These are phyloP conservation scores for Phanerochaete sordida DNA, from an alignment of 768 basidiomycete genomes.

Conservation along the genomic window DNA sequence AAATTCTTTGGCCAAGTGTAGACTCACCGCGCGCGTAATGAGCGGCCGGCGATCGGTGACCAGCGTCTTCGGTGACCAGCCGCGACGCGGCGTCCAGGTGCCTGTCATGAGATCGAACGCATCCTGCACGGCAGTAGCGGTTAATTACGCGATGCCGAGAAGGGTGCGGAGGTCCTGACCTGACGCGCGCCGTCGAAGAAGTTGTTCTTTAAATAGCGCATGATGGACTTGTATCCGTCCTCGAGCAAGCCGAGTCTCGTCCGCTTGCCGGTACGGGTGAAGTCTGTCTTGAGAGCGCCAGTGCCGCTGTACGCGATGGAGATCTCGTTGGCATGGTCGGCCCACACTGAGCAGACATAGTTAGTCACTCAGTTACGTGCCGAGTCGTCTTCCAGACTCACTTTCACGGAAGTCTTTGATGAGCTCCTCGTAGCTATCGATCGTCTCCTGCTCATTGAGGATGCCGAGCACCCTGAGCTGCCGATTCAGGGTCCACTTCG, in stretches of 20 bases:
- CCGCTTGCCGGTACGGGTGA: slow-evolving; percentile 89
- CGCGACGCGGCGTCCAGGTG: slow-evolving; percentile 80
- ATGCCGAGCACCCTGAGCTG: slow-evolving; percentile 78
- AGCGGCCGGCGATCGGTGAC: slow-evolving; percentile 80
- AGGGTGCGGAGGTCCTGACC: slow-evolving; percentile 31
- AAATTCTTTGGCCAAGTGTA: neutral
- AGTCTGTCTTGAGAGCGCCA: slow-evolving; percentile 94
- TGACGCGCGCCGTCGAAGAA: slow-evolving; percentile 94
- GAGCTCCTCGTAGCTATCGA: slow-evolving; percentile 81
- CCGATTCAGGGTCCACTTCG: slow-evolving; percentile 75
- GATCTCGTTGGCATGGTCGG: slow-evolving; percentile 92
- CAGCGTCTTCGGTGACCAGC: slow-evolving; percentile 64
- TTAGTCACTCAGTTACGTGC: slow-evolving; percentile 1
- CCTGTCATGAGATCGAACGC: slow-evolving; percentile 95
- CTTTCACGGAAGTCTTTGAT: slow-evolving; percentile 85
- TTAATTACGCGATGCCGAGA: neutral
- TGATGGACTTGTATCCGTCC: slow-evolving; percentile 80
- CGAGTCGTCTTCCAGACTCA: slow-evolving; percentile 37
- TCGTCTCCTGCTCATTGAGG: slow-evolving; percentile 59
- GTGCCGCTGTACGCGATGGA: slow-evolving; percentile 92
- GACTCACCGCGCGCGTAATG: slow-evolving; percentile 74
- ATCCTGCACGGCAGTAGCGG: slow-evolving; percentile 49
- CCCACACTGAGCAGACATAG: slow-evolving; percentile 72
- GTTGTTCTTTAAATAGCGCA: slow-evolving; percentile 93
- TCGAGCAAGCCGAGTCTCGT: slow-evolving; percentile 76